Evolutionary conservation across 2,329 filamentous ascomycete species (phyloP), one percentile per base, ranked within the genome.

Genomic region (Trichoderma oligosporum): DNA sequence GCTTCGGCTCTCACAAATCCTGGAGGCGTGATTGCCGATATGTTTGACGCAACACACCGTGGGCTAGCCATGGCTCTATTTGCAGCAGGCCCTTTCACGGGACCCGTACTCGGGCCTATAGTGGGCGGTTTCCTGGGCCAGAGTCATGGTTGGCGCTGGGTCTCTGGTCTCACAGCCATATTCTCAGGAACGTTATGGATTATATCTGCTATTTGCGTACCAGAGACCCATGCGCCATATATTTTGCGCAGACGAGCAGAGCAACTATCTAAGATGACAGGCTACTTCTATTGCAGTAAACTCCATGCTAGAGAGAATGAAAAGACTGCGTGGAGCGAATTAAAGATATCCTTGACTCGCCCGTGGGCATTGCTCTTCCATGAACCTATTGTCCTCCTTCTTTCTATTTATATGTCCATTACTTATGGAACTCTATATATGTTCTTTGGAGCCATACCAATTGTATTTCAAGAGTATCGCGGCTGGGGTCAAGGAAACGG

Each of bases 391-490:
- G 88, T 86, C 59, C 76, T 93, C 56, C 84, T 85, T 62, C 83
- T 96, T 20, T 94, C 91, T 71, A 73, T 94, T 18, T 88, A 92
- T 64, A 89, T 89, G 1, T 89, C 91, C 36, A 83, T 97, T 53
- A 76, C 96, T 14, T 78, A 96, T 7, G 91, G 91, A 3, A 87
- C 95, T 36, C 74, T 96, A 2, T 96, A 96, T 68, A 82, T 96
- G 35, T 96, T 95, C 76, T 95, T 96, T 69, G 91, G 90, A 16
- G 91, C 91, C 0, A 95, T 96, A 65, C 82, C 87, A 4, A 75
- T 95, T 36, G 85, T 96, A 12, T 96, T 96, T 67, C 70, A 78
- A 24, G 81, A 79, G 44, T 84, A 87, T 44, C 87, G 95, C 68
- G 84, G 82, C 14, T 91, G 96, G 74, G 84, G 83, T 52, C 75